phyloP scores from a whole-genome alignment of 1,284 basidiomycete species.

The Fomitopsis schrenkii region DNA sequence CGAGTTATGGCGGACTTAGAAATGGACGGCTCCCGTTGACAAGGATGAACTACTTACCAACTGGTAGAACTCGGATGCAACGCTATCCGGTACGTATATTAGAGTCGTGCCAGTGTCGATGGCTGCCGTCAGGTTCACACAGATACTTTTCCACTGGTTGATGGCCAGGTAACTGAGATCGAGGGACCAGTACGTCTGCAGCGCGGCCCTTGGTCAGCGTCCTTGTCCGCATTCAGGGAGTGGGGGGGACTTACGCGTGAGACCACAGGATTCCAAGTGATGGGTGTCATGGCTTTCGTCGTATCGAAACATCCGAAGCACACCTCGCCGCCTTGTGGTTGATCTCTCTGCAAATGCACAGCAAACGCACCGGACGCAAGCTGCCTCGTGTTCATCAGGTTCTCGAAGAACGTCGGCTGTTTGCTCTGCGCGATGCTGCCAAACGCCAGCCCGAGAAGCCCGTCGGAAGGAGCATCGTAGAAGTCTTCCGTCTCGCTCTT shows the following conservation, averaged over 20 bases:
- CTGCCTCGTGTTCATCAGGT: constrained; percentile 40
- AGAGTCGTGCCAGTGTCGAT: constrained; percentile 62
- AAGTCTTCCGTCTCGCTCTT: constrained; percentile 40
- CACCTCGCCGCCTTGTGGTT: constrained; percentile 47
- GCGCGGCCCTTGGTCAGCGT: neutral
- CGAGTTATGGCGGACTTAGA: neutral
- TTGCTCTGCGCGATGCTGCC: constrained; percentile 42
- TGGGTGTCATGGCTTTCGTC: constrained; percentile 40
- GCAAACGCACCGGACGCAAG: constrained; percentile 50
- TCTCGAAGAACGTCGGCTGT: constrained; percentile 59
- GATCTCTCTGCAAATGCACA: constrained; percentile 47
- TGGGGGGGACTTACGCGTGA: constrained; percentile 35
- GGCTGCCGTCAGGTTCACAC: constrained; percentile 34
- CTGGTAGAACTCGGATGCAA: constrained; percentile 39
- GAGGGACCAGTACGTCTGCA: constrained; percentile 55
- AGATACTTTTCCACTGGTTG: constrained; percentile 19
- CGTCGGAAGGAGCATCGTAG: constrained; percentile 41
- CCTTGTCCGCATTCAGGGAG: neutral
- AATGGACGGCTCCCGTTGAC: neutral
- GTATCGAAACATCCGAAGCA: constrained; percentile 58
- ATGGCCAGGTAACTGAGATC: constrained; percentile 38
- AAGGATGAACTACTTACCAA: constrained; percentile 24
- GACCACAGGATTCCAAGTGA: constrained; percentile 50
- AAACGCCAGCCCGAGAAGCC: constrained; percentile 58
- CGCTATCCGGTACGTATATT: constrained; percentile 44